Base-by-base conservation (phyloP, 768 basidiomycete species). In the Hygrophoropsis aurantiaca region DNA sequence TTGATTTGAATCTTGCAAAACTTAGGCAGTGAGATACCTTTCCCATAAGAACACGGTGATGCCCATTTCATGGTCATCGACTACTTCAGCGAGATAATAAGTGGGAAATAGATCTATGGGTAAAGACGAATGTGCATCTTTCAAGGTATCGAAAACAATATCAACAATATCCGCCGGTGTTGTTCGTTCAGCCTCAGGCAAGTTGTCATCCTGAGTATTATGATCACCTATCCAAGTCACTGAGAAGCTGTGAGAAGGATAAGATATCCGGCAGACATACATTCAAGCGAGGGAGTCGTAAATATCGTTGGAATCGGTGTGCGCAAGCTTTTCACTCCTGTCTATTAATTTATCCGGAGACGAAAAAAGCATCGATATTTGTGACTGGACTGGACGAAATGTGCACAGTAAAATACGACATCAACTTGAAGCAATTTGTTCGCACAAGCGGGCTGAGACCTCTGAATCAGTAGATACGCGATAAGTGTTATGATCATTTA, bases 321-420 rank as follows among this genome's bases (percentile, higher is more conserved):
- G n/a, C n/a, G n/a, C n/a, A n/a, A n/a, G n/a, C n/a, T 74, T 78
- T 57, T 85, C 83, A 25, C 89, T 81, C 15, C 82, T 88, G 9
- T 74, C 72, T 0, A 79, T 62, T 3, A 98, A 75, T 38, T 80
- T 79, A 51, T 88, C 84, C 0, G 82, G 73, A 2, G 87, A 79
- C n/a, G n/a, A 65, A 94, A 97, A 73, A 98, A 98, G 66, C 97
- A 98, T 16, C 90, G 85, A 62, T 99, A 99, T 6, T 94, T 95
- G 49, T 88, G 81, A 4, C 87, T 91, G 35, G 80, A 78, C 94
- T 97, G n/a, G n/a, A n/a, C n/a, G n/a, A n/a, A n/a, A n/a, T n/a
- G n/a, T n/a, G n/a, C n/a, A n/a, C n/a, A n/a, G n/a, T n/a, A n/a
- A n/a, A n/a, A n/a, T n/a, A n/a, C n/a, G n/a, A n/a, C n/a, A n/a